These are phyloP conservation scores for Asterophora lycoperdoides DNA, from an alignment of 768 basidiomycete genomes.

Conservation along the genomic window DNA sequence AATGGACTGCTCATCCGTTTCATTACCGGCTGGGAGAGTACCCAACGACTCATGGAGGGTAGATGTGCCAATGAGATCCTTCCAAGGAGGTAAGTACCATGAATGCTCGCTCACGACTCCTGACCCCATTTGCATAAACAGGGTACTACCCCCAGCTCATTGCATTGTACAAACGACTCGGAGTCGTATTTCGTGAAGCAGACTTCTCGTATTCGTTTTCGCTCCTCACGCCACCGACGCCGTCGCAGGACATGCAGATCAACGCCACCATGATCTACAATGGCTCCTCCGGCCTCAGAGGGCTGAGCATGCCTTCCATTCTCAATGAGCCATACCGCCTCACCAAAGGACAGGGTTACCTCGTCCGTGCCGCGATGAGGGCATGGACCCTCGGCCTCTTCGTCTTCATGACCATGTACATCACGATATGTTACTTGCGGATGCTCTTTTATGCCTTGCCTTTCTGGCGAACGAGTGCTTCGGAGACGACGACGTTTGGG, in stretches of 20 bases:
- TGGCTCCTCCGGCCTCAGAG: constrained; percentile 51
- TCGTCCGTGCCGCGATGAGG: constrained; percentile 17
- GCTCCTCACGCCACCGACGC: constrained; percentile 30
- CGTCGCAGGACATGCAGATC: constrained; percentile 25
- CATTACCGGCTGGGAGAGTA: constrained; percentile 32
- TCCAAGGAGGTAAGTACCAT: constrained; percentile 65
- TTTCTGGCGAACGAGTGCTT: constrained; percentile 26
- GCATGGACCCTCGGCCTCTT: constrained; percentile 34
- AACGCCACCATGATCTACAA: constrained; percentile 60
- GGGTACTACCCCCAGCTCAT: constrained; percentile 77
- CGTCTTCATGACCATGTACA: constrained; percentile 36
- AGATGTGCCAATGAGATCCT: constrained; percentile 80
- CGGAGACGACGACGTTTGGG: constrained; percentile 38
- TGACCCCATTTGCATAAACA: constrained; percentile 24
- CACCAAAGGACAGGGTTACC: constrained; percentile 15
- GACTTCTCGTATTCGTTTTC: constrained; percentile 77
- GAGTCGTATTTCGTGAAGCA: constrained; percentile 48
- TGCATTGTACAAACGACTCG: constrained; percentile 56
- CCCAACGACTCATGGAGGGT: constrained; percentile 45
- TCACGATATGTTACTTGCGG: constrained; percentile 44
- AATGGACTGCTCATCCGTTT: constrained; percentile 65
- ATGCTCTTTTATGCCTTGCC: constrained; percentile 42
- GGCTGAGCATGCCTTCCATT: constrained; percentile 47
- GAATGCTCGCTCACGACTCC: background rate
- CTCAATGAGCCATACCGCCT: constrained; percentile 22